phyloP scores from a whole-genome alignment of 2,329 filamentous ascomycete genomes.

The Aspergillus viridinutans region DNA sequence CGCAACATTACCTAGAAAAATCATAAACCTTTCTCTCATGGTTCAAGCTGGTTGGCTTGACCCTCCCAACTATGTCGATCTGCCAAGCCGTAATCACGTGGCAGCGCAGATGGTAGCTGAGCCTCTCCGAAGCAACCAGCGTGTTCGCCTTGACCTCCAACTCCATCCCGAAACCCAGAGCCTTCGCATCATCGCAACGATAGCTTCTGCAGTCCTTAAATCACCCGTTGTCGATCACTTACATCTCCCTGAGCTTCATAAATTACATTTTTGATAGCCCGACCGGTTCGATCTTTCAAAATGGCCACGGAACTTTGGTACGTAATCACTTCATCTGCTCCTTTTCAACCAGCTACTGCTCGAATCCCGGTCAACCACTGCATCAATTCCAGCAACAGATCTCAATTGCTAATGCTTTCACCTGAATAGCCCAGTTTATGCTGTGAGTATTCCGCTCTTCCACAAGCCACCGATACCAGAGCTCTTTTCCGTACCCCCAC shows the following conservation, averaged over 20 bases:
- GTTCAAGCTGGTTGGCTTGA: not conserved
- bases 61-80: not conserved
- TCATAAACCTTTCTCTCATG: not conserved
- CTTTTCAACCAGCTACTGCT: slow-evolving; percentile 16
- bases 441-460: slow-evolving; percentile 67
- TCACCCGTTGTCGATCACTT: slow-evolving; percentile 14
- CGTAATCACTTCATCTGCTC: slow-evolving; percentile 45
- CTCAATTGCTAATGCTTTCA: slow-evolving; percentile 19
- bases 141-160: slow-evolving; percentile 33
- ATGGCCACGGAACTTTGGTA: slow-evolving; percentile 83
- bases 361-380: not conserved
- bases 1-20: not conserved
- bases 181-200: slow-evolving; percentile 26
- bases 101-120: slow-evolving; percentile 19
- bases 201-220: slow-evolving; percentile 20
- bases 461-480: not conserved
- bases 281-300: slow-evolving; percentile 37
- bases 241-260: slow-evolving; percentile 14
- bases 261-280: slow-evolving; percentile 10
- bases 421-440: slow-evolving; percentile 81
- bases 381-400: not conserved
- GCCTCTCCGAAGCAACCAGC: slow-evolving; percentile 29
- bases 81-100: slow-evolving; percentile 33
- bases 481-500: slow-evolving; percentile 2
- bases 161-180: slow-evolving; percentile 24